Evolutionary conservation across 345 rosid genomes (phyloP).

Genomic region (Trapa bicornis): DNA sequence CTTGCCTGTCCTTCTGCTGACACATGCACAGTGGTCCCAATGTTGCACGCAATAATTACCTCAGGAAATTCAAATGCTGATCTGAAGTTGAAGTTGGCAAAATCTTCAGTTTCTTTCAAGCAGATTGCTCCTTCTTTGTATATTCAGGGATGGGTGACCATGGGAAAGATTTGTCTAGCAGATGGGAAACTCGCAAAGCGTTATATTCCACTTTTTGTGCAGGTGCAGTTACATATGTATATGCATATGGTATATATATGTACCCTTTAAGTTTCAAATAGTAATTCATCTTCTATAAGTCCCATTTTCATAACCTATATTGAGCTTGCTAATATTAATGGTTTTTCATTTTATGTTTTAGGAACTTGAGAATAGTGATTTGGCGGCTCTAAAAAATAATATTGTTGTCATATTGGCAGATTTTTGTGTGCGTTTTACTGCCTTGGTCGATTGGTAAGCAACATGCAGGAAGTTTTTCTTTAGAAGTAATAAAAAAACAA

Average conservation of each 20-base stretch:
- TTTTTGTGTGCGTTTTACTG: conserved; percentile 86
- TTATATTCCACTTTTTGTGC: conserved; percentile 80
- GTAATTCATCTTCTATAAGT: not conserved
- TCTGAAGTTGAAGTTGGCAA: conserved; percentile 46
- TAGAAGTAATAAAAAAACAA: not conserved
- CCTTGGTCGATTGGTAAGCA: conserved; percentile 80
- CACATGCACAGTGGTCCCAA: conserved; percentile 44
- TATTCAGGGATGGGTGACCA: conserved; percentile 76
- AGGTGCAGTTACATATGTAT: conserved; percentile 26
- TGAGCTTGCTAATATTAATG: not conserved
- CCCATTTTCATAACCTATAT: not conserved
- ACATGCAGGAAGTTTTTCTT: not conserved
- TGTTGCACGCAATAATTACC: conserved; percentile 64
- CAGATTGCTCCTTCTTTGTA: conserved; percentile 56
- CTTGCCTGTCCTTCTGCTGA: conserved; percentile 64
- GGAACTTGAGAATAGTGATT: conserved; percentile 93
- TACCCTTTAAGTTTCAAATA: not conserved
- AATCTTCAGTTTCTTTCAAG: conserved; percentile 41
- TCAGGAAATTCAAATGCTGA: conserved; percentile 41
- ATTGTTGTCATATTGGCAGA: conserved; percentile 81
- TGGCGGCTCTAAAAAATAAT: conserved; percentile 81
- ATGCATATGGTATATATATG: not conserved
- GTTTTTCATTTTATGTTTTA: conserved; percentile 9
- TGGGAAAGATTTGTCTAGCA: conserved; percentile 89
- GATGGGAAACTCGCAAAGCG: conserved; percentile 81